Percentiles rank a stretch among this genome's conserved stretches.
Evolutionary conservation across 2,329 filamentous ascomycete species (phyloP).

Genomic region (Exophiala mesophila): DNA sequence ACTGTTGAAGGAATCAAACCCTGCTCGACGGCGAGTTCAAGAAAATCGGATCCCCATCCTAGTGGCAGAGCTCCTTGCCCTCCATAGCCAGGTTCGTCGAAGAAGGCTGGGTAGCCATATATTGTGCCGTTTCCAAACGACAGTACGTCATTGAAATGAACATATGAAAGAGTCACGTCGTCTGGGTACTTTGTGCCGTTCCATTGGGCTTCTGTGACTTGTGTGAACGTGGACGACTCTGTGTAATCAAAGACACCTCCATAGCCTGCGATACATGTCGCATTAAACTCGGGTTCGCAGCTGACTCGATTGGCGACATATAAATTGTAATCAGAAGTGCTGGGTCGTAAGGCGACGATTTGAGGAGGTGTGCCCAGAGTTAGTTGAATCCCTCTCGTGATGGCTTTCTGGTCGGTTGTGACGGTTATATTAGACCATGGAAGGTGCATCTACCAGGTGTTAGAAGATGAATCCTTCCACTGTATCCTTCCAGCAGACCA

Average conservation of each 20-base stretch:
- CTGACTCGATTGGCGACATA: slow-evolving; percentile 23
- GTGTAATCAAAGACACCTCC: slow-evolving; percentile 23
- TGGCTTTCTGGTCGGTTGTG: slow-evolving; percentile 20
- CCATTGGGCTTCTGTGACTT: slow-evolving; percentile 19
- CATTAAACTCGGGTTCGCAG: slow-evolving; percentile 21
- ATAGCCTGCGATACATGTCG: slow-evolving; percentile 16
- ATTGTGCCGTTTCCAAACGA: slow-evolving; percentile 18
- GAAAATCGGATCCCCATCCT: slow-evolving; percentile 20
- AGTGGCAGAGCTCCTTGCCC: slow-evolving; percentile 22
- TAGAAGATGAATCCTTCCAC: not conserved
- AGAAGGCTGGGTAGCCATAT: slow-evolving; percentile 19
- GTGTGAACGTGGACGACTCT: slow-evolving; percentile 14
- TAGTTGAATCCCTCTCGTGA: slow-evolving; percentile 19
- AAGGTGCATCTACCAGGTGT: slow-evolving; percentile 10
- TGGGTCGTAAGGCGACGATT: slow-evolving; percentile 22
- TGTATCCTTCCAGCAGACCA: not conserved
- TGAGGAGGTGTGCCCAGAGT: slow-evolving; percentile 23
- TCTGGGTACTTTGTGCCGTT: slow-evolving; percentile 15
- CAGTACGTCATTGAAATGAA: slow-evolving; percentile 23
- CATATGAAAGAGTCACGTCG: slow-evolving; percentile 13
- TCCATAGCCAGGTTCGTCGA: slow-evolving; percentile 22
- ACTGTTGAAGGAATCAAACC: slow-evolving; percentile 18
- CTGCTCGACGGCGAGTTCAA: slow-evolving; percentile 14
- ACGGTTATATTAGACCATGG: slow-evolving; percentile 22
- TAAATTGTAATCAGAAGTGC: slow-evolving; percentile 17